phyloP scores from a whole-genome alignment of 306 rosid genomes.

The Argentina anserina region DNA sequence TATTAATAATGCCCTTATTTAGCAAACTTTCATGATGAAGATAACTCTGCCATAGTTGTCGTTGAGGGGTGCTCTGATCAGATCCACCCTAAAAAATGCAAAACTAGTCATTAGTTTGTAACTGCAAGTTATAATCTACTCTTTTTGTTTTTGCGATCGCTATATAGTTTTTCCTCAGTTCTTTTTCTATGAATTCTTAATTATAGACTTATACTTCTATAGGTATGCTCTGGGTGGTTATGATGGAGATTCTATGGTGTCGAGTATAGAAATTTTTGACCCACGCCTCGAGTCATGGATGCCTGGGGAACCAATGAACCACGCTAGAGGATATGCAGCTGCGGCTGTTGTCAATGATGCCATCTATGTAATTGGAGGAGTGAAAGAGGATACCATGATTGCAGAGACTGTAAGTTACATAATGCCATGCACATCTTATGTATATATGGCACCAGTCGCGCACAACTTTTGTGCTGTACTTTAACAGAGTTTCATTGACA shows the following conservation, averaged over 20 bases:
- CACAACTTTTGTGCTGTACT: neutral
- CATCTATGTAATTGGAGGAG: slow-evolving; percentile 64
- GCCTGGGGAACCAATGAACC: slow-evolving; percentile 46
- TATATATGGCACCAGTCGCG: too few species aligned
- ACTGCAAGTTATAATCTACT: neutral
- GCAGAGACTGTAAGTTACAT: slow-evolving; percentile 44
- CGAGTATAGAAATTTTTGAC: slow-evolving; percentile 51
- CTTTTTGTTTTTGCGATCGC: neutral
- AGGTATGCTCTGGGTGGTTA: slow-evolving; percentile 72
- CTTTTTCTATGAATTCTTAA: neutral
- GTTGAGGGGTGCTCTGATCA: neutral
- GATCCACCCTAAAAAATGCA: neutral
- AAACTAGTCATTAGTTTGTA: neutral
- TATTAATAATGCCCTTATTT: too few species aligned
- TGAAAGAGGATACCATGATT: slow-evolving; percentile 29
- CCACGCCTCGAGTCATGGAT: slow-evolving; percentile 47
- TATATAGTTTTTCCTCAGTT: neutral
- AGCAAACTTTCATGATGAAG: neutral
- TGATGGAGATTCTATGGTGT: slow-evolving; percentile 46
- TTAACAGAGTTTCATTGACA: neutral
- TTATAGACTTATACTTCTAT: slow-evolving; percentile 10
- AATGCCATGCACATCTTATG: neutral
- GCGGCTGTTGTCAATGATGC: slow-evolving; percentile 61
- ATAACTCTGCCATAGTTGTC: neutral
- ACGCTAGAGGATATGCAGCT: slow-evolving; percentile 40